These are phyloP conservation scores for Pseudotsuga menziesii DNA, from an alignment of 75 land plant genomes.

Conservation along the genomic window DNA sequence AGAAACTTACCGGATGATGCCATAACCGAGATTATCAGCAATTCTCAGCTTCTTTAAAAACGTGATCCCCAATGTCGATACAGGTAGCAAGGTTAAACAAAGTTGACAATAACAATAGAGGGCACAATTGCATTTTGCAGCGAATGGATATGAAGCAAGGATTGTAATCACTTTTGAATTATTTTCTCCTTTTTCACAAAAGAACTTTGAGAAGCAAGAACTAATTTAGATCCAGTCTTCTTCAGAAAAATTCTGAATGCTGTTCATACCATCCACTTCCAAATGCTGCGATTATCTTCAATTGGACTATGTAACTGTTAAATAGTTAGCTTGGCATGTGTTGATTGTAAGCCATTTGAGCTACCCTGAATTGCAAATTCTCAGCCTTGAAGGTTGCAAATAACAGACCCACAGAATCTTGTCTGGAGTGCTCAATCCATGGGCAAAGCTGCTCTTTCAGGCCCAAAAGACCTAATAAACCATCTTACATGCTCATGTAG, in stretches of 20 bases:
- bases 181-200: neutral
- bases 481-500: slow-evolving; percentile 28
- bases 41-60: neutral
- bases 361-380: neutral
- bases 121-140: neutral
- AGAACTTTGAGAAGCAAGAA: neutral
- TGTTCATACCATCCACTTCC: neutral
- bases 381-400: slow-evolving; percentile 3
- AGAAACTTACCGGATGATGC: neutral
- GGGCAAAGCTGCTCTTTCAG: slow-evolving; percentile 8
- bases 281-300: slow-evolving; percentile 5
- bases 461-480: slow-evolving; percentile 25
- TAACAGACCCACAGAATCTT: neutral
- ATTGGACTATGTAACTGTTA: neutral
- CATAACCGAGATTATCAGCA: neutral
- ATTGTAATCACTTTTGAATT: neutral
- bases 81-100: neutral
- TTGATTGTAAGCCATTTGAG: slow-evolving; percentile 1
- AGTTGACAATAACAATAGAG: neutral
- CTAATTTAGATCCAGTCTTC: neutral
- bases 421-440: neutral
- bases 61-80: neutral
- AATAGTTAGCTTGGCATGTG: neutral
- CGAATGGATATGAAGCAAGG: neutral
- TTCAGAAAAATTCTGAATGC: neutral